These are phyloP conservation scores for Nematocida sp. DNA, from an alignment of 371 early-diverging fungal genomes.

Conservation along the genomic window DNA sequence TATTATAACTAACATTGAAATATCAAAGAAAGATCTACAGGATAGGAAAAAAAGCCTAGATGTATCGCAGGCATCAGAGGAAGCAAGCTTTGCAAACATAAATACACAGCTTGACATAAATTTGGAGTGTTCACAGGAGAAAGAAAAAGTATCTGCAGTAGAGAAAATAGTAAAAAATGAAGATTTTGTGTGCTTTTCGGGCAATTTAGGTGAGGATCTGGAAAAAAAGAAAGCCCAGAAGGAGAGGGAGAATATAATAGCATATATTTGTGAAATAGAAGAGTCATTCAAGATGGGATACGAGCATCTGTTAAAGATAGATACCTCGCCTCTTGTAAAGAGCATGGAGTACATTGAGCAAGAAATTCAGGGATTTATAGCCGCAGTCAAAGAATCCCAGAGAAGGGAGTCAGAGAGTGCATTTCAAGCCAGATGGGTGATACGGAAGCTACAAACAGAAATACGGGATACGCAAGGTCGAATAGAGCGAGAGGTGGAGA, in stretches of 20 bases:
- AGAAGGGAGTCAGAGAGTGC: slow-evolving; percentile 14
- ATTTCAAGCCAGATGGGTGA: slow-evolving; percentile 13
- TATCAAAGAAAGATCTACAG: slow-evolving; percentile 5
- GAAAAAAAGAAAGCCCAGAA: neutral
- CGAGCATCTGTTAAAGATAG: slow-evolving; percentile 1
- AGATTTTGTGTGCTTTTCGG: neutral
- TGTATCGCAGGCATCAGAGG: neutral
- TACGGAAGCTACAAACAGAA: slow-evolving; percentile 42
- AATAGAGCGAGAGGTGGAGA: slow-evolving; percentile 42
- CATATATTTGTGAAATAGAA: neutral
- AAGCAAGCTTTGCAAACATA: neutral
- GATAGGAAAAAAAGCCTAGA: neutral
- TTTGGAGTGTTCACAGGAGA: neutral
- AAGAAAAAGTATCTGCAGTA: neutral
- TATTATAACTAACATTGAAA: slow-evolving; percentile 1
- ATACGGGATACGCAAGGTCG: slow-evolving; percentile 23
- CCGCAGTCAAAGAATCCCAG: neutral
- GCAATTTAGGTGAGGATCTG: neutral
- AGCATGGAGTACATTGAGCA: neutral
- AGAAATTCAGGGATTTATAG: neutral
- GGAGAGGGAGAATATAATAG: neutral
- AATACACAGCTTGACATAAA: neutral
- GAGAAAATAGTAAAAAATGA: neutral
- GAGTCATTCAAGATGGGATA: neutral
- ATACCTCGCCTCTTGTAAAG: neutral